These are phyloP conservation scores for Meripilus lineatus DNA, from an alignment of 1,284 basidiomycete genomes.

Conservation along the genomic window DNA sequence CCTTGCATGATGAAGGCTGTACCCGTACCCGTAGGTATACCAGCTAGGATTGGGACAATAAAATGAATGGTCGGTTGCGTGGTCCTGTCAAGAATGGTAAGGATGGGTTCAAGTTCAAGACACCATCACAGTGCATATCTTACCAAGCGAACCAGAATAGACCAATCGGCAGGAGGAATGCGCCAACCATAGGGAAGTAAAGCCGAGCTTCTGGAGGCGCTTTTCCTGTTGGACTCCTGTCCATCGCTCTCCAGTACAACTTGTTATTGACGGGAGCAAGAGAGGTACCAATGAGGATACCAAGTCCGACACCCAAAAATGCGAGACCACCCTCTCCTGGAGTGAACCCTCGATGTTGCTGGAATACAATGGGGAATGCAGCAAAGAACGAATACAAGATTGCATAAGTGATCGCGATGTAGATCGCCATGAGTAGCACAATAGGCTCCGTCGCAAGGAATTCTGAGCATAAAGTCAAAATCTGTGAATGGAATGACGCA, in stretches of 20 bases:
- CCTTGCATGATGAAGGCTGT: slow-evolving; percentile 57
- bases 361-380: slow-evolving; percentile 60
- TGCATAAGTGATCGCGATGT: slow-evolving; percentile 64
- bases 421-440: slow-evolving; percentile 60
- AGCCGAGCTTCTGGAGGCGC: slow-evolving; percentile 62
- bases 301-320: slow-evolving; percentile 62
- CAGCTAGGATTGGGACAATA: slow-evolving; percentile 59
- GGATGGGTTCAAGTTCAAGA: neutral
- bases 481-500: slow-evolving; percentile 2
- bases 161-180: slow-evolving; percentile 50
- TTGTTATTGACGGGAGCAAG: slow-evolving; percentile 52
- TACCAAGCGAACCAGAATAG: slow-evolving; percentile 60
- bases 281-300: slow-evolving; percentile 49
- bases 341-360: slow-evolving; percentile 53
- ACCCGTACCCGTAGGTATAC: slow-evolving; percentile 59
- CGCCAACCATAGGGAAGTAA: slow-evolving; percentile 52
- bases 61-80: slow-evolving; percentile 51
- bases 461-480: slow-evolving; percentile 27
- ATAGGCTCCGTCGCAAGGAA: slow-evolving; percentile 68
- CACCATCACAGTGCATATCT: slow-evolving; percentile 5
- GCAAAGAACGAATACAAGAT: slow-evolving; percentile 56
- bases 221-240: slow-evolving; percentile 42
- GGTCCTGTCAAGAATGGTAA: slow-evolving; percentile 39
- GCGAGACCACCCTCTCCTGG: slow-evolving; percentile 57
- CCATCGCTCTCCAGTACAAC: slow-evolving; percentile 50